These are phyloP conservation scores for Boletellus ananas DNA, from an alignment of 768 basidiomycete species.

Conservation along the genomic window DNA sequence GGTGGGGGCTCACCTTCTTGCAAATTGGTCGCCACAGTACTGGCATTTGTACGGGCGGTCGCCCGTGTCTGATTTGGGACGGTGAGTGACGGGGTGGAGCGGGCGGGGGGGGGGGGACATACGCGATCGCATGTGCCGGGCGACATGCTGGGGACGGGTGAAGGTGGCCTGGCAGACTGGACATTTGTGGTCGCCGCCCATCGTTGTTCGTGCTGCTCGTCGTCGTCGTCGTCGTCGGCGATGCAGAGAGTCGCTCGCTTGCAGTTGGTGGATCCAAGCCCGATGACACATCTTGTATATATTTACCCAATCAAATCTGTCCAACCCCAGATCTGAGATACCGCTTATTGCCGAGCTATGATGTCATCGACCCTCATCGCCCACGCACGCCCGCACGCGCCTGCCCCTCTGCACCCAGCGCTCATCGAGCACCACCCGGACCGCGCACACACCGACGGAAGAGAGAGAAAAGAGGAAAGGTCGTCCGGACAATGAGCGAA, in stretches of 20 bases:
- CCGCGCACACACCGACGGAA: background rate
- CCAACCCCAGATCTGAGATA: conserved; percentile 35
- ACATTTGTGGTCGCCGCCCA: conserved; percentile 85
- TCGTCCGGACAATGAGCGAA: conserved; percentile 32
- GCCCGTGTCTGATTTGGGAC: conserved; percentile 61
- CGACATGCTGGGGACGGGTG: conserved; percentile 86
- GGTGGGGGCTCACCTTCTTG: conserved; percentile 54
- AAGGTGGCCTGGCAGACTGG: conserved; percentile 86
- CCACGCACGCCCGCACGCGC: conserved; percentile 1
- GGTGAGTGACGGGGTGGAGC: conserved; percentile 20
- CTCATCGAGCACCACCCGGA: too few relatives aligned
- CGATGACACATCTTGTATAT: conserved; percentile 39
- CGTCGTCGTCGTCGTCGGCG: conserved; percentile 13
- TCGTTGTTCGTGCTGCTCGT: too few relatives aligned
- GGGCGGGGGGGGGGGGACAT: conserved; percentile 36
- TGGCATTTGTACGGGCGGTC: conserved; percentile 89
- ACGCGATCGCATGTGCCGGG: conserved; percentile 89
- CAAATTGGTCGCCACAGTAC: conserved; percentile 87
- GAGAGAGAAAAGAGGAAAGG: conserved; percentile 7
- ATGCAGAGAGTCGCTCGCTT: conserved; percentile 20
- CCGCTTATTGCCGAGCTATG: conserved; percentile 27
- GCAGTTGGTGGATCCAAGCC: conserved; percentile 23
- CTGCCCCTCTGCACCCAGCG: background rate
- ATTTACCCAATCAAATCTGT: conserved; percentile 30
- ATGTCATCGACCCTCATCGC: conserved; percentile 26